phyloP scores from a whole-genome alignment of 148 eudicot genomes.

The Rhododendron williamsianum region DNA sequence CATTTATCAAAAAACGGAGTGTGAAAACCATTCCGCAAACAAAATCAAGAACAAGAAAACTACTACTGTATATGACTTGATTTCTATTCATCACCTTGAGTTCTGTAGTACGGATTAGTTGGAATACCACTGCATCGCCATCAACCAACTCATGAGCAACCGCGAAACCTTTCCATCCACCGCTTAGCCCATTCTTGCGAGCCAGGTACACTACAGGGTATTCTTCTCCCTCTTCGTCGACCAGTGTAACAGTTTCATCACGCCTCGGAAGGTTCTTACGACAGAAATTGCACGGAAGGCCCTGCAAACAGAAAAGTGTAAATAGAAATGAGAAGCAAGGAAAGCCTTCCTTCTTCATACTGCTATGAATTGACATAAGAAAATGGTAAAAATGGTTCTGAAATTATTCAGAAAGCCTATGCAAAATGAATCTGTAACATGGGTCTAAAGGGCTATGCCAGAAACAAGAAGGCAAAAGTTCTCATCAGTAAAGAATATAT shows the following conservation, averaged over 20 bases:
- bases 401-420: neutral
- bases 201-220: constrained; percentile 61
- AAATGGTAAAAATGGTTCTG: neutral
- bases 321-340: neutral
- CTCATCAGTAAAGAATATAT: neutral
- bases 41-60: neutral
- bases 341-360: neutral
- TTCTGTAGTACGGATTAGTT: constrained; percentile 38
- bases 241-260: constrained; percentile 57
- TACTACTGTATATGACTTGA: neutral
- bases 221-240: constrained; percentile 71
- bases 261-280: constrained; percentile 43
- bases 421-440: neutral
- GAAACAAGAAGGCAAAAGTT: neutral
- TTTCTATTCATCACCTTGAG: constrained; percentile 47
- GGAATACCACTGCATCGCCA: constrained; percentile 81
- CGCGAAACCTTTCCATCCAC: constrained; percentile 90
- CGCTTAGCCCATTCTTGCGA: constrained; percentile 75
- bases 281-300: constrained; percentile 47
- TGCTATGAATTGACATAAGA: neutral
- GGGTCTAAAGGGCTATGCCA: neutral
- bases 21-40: no score
- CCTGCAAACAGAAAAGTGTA: constrained; percentile 21
- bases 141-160: constrained; percentile 65
- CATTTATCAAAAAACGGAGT: no score